A percentile compares a stretch with the other conserved stretches of the same genome.
Evolutionary conservation across 1,284 basidiomycete genomes (phyloP).

Genomic region (Ceratobasidium papillatum): DNA sequence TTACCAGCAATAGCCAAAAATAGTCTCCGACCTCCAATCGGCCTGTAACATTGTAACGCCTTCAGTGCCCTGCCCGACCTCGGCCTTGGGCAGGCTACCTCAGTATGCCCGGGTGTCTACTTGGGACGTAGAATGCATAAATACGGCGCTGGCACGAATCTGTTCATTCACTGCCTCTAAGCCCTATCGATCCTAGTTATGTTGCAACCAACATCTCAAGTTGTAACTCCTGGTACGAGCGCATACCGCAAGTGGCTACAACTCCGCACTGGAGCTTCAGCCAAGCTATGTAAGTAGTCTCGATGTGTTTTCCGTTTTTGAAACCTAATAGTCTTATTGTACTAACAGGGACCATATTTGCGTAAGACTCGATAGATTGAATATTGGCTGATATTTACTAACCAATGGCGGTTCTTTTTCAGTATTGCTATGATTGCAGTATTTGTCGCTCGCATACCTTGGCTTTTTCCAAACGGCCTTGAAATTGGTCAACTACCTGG

Average conservation of each 20-base stretch:
- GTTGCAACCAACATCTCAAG: neutral
- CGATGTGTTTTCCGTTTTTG: neutral
- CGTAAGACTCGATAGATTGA: neutral
- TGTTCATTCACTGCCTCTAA: neutral
- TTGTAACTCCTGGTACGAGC: neutral
- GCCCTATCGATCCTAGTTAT: neutral
- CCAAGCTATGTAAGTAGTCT: neutral
- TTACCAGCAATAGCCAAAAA: too few relatives aligned
- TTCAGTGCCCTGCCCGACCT: neutral
- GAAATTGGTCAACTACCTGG: neutral
- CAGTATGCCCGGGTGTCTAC: neutral
- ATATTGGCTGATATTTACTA: neutral
- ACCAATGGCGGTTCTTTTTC: neutral
- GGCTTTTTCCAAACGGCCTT: slow-evolving; percentile 5
- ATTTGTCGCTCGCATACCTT: neutral
- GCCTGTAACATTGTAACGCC: neutral
- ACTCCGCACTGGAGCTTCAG: neutral
- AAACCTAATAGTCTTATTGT: neutral
- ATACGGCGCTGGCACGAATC: neutral
- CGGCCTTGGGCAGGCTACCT: neutral
- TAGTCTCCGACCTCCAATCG: neutral
- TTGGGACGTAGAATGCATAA: neutral
- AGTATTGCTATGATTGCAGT: neutral
- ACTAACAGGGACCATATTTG: slow-evolving; percentile 1
- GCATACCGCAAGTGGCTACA: neutral